Evolutionary conservation across 208 protist species (phyloP).

Genomic region (Leishmania amazonensis): DNA sequence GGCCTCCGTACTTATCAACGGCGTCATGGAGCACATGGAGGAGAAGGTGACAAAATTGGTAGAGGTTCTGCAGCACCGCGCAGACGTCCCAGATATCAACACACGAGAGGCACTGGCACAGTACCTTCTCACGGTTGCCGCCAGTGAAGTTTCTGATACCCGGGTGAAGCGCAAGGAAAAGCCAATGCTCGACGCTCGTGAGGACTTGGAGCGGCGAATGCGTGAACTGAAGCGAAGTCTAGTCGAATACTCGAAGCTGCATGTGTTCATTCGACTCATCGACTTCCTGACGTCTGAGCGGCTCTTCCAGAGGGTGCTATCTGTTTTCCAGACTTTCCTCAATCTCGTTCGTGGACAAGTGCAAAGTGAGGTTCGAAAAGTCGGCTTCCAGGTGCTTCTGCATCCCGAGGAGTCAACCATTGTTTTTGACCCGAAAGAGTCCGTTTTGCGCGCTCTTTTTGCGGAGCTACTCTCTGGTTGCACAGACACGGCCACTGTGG

Average conservation of each 20-base stretch:
- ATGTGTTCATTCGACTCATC: constrained; percentile 88
- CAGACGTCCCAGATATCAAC: constrained; percentile 93
- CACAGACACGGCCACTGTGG: constrained; percentile 58
- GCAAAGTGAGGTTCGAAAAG: constrained; percentile 63
- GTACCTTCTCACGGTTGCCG: constrained; percentile 86
- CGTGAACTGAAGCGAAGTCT: constrained; percentile 92
- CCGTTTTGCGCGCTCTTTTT: constrained; percentile 59
- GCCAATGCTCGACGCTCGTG: constrained; percentile 92
- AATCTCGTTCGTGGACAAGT: constrained; percentile 73
- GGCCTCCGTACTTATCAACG: constrained; percentile 49
- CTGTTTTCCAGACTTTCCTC: constrained; percentile 61
- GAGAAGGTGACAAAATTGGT: constrained; percentile 82
- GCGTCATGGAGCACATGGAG: constrained; percentile 83
- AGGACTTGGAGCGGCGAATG: constrained; percentile 84
- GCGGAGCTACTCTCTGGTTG: constrained; percentile 68
- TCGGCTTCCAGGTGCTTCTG: constrained; percentile 91
- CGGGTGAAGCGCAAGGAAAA: constrained; percentile 78
- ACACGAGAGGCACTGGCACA: constrained; percentile 91
- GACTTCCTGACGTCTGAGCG: constrained; percentile 89
- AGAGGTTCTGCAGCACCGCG: constrained; percentile 74
- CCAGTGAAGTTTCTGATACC: constrained; percentile 25
- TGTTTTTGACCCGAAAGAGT: constrained; percentile 77
- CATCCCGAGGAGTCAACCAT: constrained; percentile 65
- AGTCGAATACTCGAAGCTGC: constrained; percentile 90
- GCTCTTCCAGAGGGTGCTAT: constrained; percentile 76